Evolutionary conservation across 2,329 filamentous ascomycete genomes (phyloP), one percentile per base, ranked within the genome.

Genomic region (Ceratocystis eucalypticola): DNA sequence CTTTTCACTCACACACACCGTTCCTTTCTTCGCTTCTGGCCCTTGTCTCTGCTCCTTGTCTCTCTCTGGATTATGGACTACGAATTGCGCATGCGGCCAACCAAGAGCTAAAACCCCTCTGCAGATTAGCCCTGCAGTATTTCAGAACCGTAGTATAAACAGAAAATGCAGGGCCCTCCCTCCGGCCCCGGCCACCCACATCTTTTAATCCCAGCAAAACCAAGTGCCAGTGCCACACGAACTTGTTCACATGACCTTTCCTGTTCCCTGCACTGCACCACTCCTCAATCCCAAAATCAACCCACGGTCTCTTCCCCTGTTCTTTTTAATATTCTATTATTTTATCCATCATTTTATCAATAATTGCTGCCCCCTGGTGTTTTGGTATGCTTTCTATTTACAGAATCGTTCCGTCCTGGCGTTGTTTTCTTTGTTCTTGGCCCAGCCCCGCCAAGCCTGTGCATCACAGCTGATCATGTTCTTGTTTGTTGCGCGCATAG

Each of bases 51-150:
- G 33, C 30, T 30, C 17, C 46, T 50, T n/a, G n/a, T 50, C 22
- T 41, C 37, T 41, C 37, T 41, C 37, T 41, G 8, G 37, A 12
- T 41, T 10, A 41, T 4, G 10, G 37, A 41, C 37, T 41, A 41
- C 37, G 8, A 12, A 41, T 41, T 12, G 37, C 37, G 20, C 48
- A 69, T 67, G 68, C 68, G 69, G 67, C 65, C 68, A 66, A 62
- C 64, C 66, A 6, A 30, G 25, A 25, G 20, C 48, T 25, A 59
- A 50, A 59, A 37, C 59, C 65, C 64, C 61, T 67, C 37, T 41
- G 37, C 37, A 41, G 10, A 41, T 41, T 41, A 12, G 37, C 37
- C 37, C 37, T 41, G 37, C 37, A 41, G 8, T 41, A 41, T 41
- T 41, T 12, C 37, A 41, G 37, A 41, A 41, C 8, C 10, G 37